Base-by-base conservation (phyloP, 2,329 filamentous ascomycete species). In the Polytolypa hystricis region DNA sequence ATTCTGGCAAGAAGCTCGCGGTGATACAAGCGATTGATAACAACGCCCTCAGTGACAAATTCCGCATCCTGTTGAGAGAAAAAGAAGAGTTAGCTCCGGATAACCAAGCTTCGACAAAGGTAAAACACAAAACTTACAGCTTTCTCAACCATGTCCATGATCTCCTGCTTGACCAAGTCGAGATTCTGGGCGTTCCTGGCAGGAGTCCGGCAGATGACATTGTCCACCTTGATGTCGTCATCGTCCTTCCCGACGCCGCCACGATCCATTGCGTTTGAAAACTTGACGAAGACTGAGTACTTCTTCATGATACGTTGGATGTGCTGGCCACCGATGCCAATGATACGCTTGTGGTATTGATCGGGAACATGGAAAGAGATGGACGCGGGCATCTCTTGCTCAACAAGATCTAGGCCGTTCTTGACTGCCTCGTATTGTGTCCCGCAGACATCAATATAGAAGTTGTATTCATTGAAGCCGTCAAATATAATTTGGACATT, bases 251-350 rank as follows among this genome's bases (percentile, higher is more conserved):
- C 84, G 60, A 93, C 81, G 23, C 87, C 81, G 44, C 85, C 91
- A 55, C 91, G 81, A 56, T 98, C 91, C 87, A 96, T 96, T 11
- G 91, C 91, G 51, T 98, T 98, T 46, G 86, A 94, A 55, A 98
- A 98, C 58, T 98, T 98, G 66, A 98, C 91, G 52, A 98, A 98
- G 48, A 98, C 91, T 0, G 91, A 96, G 63, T 98, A 93, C 65
- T 96, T 96, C 70, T 98, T 96, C 91, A 98, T 98, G 66, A 98
- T 96, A 38, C 89, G 84, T 61, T 98, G 91, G 48, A 98, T 98
- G 55, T 98, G 91, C 58, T 96, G 89, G 7, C 91, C 91, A 42
- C 91, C 91, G 51, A 98, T 96, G 35, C 91, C 91, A 45, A 98
- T 98, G 54, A 98, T 98, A 33, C 91, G 86, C 67, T 98, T 98